Base-by-base conservation (phyloP, 2,329 filamentous ascomycete species). In the Coniochaeta sp. region DNA sequence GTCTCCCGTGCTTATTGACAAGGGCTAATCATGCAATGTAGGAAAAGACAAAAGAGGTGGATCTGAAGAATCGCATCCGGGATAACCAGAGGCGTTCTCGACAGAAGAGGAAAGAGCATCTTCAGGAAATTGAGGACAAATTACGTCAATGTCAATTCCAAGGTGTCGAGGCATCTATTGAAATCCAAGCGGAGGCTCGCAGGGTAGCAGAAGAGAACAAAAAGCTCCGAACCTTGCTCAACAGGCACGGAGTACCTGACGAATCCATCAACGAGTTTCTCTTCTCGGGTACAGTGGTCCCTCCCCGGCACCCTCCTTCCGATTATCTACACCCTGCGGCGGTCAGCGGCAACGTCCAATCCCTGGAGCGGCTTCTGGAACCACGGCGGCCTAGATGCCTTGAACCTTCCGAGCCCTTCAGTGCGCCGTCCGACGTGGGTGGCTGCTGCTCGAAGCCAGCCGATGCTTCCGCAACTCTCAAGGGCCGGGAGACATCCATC, bases 41-140 rank as follows among this genome's bases (percentile, higher is more conserved):
- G n/a, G 33, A 56, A 56, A 26, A 55, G 28, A n/a, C 11, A 14
- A 28, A 38, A 28, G 22, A 52, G 12, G 47, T 5, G 16, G 22
- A 26, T 26, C 47, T 17, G 11, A 28, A 17, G 24, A 31, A 17
- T 4, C 86, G 89, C 61, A 87, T 91, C 65, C 83, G 89, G 64
- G 87, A 92, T 67, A 93, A 92, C 67, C 89, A 92, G 70, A 81
- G 89, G 60, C 85, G 89, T 63, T 90, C 87, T n/a, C 85, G 89
- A 59, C 88, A 88, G 54, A 82, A 89, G 38, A 81, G 86, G 64
- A 90, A 89, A 75, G 88, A 90, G 68, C 91, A 92, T 69, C 75
- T 91, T 43, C 78, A 85, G 63, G 86, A 89, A 60, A 80, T 91
- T 31, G 88, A 92, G 72, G 76, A 80, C 59, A 85, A 84, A 62